phyloP scores from a whole-genome alignment of 2,329 filamentous ascomycete species.

The Cryphonectria nitschkei region DNA sequence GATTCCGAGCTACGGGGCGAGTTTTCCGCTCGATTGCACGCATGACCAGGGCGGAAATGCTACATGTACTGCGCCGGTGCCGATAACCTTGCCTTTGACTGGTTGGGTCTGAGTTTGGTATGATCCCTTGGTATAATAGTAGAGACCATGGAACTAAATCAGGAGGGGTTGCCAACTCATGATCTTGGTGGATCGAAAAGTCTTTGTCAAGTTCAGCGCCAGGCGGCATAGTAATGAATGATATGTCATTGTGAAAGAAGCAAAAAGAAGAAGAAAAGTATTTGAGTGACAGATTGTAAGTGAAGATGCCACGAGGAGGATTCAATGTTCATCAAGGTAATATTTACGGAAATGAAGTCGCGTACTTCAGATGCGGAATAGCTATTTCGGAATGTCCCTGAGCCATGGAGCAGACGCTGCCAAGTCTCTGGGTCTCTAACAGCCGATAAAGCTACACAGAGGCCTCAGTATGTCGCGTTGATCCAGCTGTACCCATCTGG shows the following conservation, averaged over 20 bases:
- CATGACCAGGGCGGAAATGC: constrained; percentile 24
- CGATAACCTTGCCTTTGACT: constrained; percentile 16
- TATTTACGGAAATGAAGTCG: no score
- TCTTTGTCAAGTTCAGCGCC: background rate
- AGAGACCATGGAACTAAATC: background rate
- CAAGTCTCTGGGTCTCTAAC: no score
- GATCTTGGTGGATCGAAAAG: background rate
- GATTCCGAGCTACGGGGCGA: constrained; percentile 16
- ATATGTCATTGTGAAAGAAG: no score
- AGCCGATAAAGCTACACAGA: no score
- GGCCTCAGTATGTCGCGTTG: constrained; percentile 25
- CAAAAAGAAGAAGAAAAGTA: no score
- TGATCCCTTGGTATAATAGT: background rate
- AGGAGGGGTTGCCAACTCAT: background rate
- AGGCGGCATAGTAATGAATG: no score
- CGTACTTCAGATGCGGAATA: no score
- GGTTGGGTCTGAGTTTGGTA: background rate
- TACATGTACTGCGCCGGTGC: constrained; percentile 24
- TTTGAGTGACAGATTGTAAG: no score
- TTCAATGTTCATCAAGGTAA: no score
- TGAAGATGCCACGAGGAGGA: no score
- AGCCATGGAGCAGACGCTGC: no score
- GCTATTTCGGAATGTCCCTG: no score
- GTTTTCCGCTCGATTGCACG: constrained; percentile 21
- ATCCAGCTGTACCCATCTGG: constrained; percentile 24